These are phyloP conservation scores for Phytopythium chamaehyphon DNA, from an alignment of 352 stramenopile genomes.

Conservation along the genomic window DNA sequence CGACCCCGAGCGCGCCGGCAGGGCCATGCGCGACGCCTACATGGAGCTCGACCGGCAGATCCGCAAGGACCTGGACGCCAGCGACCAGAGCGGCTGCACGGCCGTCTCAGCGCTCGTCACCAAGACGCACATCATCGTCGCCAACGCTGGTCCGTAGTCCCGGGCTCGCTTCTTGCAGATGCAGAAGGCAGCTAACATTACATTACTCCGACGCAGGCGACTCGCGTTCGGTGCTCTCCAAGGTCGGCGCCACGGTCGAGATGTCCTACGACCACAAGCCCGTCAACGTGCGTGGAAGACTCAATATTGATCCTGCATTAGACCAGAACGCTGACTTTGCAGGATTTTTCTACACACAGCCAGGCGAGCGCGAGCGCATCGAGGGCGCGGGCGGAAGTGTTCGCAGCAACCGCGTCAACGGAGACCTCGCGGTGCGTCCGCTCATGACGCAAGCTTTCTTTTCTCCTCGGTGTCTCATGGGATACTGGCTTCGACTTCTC, in stretches of 20 bases:
- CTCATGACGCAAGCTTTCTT: not conserved
- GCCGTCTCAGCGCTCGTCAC: conserved; percentile 72
- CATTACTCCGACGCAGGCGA: conserved; percentile 29
- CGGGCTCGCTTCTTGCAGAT: too few species aligned
- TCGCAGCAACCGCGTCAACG: conserved; percentile 76
- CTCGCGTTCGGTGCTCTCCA: conserved; percentile 72
- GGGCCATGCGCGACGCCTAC: conserved; percentile 54
- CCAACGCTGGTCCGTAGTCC: conserved; percentile 64
- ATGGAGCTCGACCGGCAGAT: conserved; percentile 64
- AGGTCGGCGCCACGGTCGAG: conserved; percentile 36
- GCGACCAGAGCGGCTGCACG: conserved; percentile 75
- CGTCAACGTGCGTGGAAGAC: conserved; percentile 56
- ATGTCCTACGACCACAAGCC: conserved; percentile 93
- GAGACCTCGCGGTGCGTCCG: conserved; percentile 65
- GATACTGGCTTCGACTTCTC: conserved; percentile 3
- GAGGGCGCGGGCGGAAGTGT: conserved; percentile 68
- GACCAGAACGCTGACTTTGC: not conserved
- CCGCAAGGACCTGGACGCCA: conserved; percentile 38
- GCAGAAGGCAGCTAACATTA: not conserved
- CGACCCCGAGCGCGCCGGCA: conserved; percentile 52
- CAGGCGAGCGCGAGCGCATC: conserved; percentile 63
- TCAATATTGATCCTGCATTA: not conserved
- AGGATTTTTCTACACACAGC: conserved; percentile 18
- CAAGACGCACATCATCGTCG: conserved; percentile 66
- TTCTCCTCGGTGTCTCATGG: conserved; percentile 11